Evolutionary conservation across 805 yeast genomes (phyloP), one percentile per base, ranked within the genome.

Genomic region (Middelhovenomyces tepae): DNA sequence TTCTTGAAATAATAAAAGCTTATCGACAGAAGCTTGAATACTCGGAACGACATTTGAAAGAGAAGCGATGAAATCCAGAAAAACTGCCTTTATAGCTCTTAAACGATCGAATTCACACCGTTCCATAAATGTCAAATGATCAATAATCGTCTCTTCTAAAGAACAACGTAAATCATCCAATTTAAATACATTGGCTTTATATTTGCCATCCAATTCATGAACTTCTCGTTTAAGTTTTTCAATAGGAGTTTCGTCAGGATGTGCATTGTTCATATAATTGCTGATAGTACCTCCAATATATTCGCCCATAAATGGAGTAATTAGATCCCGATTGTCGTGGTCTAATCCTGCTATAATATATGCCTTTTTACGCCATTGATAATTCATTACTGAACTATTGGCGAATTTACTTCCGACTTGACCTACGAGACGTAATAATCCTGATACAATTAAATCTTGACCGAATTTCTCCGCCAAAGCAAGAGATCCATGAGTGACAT

Each of bases 41-140:
- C 70, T 60, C 4, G 75, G 65, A 22, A 77, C 65, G 31, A 70
- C 73, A 47, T 73, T 75, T 22, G 83, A 67, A 22, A 81, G 63
- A 2, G 79, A 66, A 0, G 84, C 73, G 15, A 80, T 60, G 45
- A 80, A 81, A 51, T 83, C 94, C 33, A 73, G 64, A 7, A 80
- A 69, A 1, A 77, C 87, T 39, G 80, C 78, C 53, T 83, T 82
- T 40, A 84, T 60, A 0, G 91, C 91, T 42, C 69, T 67, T 38
- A 81, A 62, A 42, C 95, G 68, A 56, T 84, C 93, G 22, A 71
- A 54, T 57, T 84, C 94, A 59, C 91, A 83, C 46, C 76, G 71
- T 52, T 83, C 89, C 82, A 84, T 74, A 51, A 78, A 82, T 15
- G 75, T 57, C 32, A 78, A 60, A 49, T 81, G 87, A 44, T 78